phyloP scores from a whole-genome alignment of 441 rosid genomes.

The Pelargonium exstipulatum region DNA sequence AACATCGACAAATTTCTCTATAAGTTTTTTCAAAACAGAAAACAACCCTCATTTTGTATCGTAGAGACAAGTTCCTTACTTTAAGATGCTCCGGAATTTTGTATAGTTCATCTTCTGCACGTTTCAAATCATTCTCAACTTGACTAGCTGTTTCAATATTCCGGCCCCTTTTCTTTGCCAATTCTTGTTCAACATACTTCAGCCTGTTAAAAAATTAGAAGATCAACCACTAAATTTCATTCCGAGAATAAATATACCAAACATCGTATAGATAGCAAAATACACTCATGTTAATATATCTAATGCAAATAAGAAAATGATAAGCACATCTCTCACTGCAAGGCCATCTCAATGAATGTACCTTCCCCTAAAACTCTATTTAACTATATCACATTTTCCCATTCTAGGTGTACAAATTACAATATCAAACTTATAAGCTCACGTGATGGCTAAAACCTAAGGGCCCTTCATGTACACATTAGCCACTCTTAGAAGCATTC shows the following conservation, averaged over 20 bases:
- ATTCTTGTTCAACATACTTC: slow-evolving; percentile 71
- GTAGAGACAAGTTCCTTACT: slow-evolving; percentile 31
- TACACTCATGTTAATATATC: too few species aligned
- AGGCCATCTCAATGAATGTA: neutral
- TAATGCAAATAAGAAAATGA: neutral
- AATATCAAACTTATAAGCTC: neutral
- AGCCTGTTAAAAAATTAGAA: slow-evolving; percentile 36
- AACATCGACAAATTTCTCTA: too few species aligned
- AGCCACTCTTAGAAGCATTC: neutral
- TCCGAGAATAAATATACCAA: too few species aligned
- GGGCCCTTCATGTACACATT: neutral
- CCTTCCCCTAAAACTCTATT: neutral
- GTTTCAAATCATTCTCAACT: slow-evolving; percentile 61
- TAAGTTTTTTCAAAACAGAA: too few species aligned
- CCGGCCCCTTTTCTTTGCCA: slow-evolving; percentile 75
- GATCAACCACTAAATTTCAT: too few species aligned
- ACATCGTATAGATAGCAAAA: too few species aligned
- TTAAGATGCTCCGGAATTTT: slow-evolving; percentile 91
- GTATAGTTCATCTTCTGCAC: slow-evolving; percentile 83
- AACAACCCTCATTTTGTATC: too few species aligned
- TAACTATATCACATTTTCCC: neutral
- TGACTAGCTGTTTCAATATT: slow-evolving; percentile 37
- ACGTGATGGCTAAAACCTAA: neutral
- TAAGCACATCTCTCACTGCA: neutral
- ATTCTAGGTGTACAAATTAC: neutral